Evolutionary conservation across 1,284 basidiomycete genomes (phyloP), one percentile per base, ranked within the genome.

Genomic region (Puccinia coronata): DNA sequence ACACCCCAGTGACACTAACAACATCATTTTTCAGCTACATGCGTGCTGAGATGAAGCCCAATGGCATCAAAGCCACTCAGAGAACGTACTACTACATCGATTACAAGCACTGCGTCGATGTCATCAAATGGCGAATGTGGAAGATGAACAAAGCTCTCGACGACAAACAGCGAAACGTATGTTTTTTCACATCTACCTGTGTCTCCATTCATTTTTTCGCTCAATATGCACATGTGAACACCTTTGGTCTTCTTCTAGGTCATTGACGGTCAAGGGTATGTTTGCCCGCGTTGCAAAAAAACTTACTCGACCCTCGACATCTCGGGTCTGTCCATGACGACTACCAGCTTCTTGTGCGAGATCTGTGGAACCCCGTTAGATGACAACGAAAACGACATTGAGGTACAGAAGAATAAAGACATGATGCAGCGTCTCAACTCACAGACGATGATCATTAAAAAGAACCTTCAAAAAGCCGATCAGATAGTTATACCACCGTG

Each of bases 91-190:
- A 95, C 88, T 98, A 94, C 87, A 92, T 99, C 85, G 93, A 99
- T 88, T 96, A 95, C 87, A 92, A 94, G 84, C 91, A 92, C 85
- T 96, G 98, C 85, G 94, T 94, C 87, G 95, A 99, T 86, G 95
- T 98, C 70, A 93, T 96, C 85, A 98, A 98, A 87, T 99, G 96
- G 93, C 90, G 95, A 51, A 91, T 99, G 82, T 93, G 94, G n/a
- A 92, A 93, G 85, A 97, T 99, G 92, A 90, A 92, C 83, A 90
- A 92, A 82, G 90, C 91, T 80, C 95, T 99, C 83, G 96, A 99
- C 82, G 91, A 92, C 59, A 91, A 91, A 80, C 88, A 95, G 82
- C 91, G 92, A 83, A 94, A 95, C 87, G 79, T 81, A 63, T 25
- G 79, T 49, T 5, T n/a, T n/a, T n/a, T n/a, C n/a, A n/a, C n/a